These are phyloP conservation scores for Lipomyces kockii DNA, from an alignment of 805 yeast species.

Conservation along the genomic window DNA sequence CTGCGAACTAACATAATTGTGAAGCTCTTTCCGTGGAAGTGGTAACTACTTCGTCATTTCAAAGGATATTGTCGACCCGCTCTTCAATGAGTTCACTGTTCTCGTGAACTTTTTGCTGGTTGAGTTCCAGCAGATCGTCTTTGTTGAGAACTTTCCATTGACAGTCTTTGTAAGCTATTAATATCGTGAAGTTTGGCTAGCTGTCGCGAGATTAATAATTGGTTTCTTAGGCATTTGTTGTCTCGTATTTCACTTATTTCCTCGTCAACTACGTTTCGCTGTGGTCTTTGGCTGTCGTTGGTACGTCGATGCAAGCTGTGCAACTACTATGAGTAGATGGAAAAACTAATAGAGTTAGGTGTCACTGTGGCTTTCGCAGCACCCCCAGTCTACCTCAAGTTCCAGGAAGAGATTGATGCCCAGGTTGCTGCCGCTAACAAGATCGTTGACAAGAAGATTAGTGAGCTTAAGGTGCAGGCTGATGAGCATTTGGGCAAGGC, in stretches of 20 bases:
- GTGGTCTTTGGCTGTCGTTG: slow-evolving; percentile 23
- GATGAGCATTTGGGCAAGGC: slow-evolving; percentile 20
- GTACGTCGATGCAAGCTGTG: slow-evolving; percentile 11
- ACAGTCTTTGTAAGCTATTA: slow-evolving; percentile 15
- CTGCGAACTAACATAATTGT: neutral
- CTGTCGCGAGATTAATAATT: neutral
- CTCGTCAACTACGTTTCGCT: slow-evolving; percentile 26
- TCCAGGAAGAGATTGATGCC: slow-evolving; percentile 78
- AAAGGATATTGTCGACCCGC: slow-evolving; percentile 26
- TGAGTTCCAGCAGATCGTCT: slow-evolving; percentile 32
- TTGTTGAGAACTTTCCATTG: slow-evolving; percentile 25
- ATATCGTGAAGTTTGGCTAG: neutral
- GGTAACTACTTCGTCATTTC: slow-evolving; percentile 27
- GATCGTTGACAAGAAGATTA: slow-evolving; percentile 40
- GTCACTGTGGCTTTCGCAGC: slow-evolving; percentile 69
- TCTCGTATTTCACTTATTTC: slow-evolving; percentile 21
- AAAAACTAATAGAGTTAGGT: slow-evolving; percentile 46
- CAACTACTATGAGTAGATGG: neutral
- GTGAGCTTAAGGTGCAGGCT: slow-evolving; percentile 24
- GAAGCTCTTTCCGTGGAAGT: slow-evolving; percentile 17
- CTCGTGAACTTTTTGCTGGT: slow-evolving; percentile 27
- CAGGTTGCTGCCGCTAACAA: slow-evolving; percentile 38
- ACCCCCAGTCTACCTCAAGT: slow-evolving; percentile 73
- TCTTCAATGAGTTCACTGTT: slow-evolving; percentile 19
- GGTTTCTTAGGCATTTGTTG: slow-evolving; percentile 24